Evolutionary conservation across 306 rosid species (phyloP), one percentile per base, ranked within the genome.

Genomic region (barrel medic (Medicago truncatula)): DNA sequence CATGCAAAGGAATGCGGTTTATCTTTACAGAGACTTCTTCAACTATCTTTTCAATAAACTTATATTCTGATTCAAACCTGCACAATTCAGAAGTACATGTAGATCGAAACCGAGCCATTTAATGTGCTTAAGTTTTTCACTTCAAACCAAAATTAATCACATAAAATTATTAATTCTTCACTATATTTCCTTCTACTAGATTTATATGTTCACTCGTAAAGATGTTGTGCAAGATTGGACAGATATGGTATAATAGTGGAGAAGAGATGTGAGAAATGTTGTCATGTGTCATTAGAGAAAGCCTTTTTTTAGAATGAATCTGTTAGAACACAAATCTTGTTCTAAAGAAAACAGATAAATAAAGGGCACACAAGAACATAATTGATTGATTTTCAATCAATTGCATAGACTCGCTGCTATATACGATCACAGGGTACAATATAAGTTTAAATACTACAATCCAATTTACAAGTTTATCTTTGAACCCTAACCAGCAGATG

Each of bases 1-100:
- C 72, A 44, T 67, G 73, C 36, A 46, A 66, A 66, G 54, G 54
- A 66, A 18, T 12, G 1, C 54, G 54, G 5, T 41, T 41, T 17
- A 66, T 66, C 18, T 66, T 66, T 20, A 5, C 7, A 1, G 71
- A 66, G 38, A 66, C 38, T 36, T 17, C 17, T 41, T 66, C 54
- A 20, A 66, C 54, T 6, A 66, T 41, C 2, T 41, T 41, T 2
- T 18, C 54, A 41, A 66, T 66, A 66, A 66, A 66, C 7, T 18
- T 41, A 36, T 41, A 20, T 20, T 66, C 54, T 2, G 54, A 1
- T 66, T 41, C 38, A 12, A 3, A 18, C 36, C 54, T 66, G 18
- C 38, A 15, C 2, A 43, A 10, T 18, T 40, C 47, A 41, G 18
- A 2, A 4, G 13, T 18, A 8, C 28, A 54, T 54, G 4, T 38